These are phyloP conservation scores for Neurospora sp. DNA, from an alignment of 495 filamentous ascomycete species.

Conservation along the genomic window DNA sequence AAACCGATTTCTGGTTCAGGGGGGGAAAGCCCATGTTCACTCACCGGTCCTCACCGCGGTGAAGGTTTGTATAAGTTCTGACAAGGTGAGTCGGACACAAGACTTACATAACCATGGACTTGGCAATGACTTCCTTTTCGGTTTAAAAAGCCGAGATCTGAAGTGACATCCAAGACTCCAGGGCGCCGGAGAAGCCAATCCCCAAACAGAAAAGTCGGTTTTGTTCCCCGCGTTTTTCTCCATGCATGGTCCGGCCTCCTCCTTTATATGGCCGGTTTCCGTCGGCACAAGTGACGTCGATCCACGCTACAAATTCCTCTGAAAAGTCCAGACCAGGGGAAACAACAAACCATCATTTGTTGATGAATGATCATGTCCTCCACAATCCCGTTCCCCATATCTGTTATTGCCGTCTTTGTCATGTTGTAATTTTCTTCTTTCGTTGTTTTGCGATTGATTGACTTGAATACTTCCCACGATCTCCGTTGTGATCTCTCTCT, in stretches of 20 bases:
- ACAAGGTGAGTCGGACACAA: background rate
- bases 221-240: background rate
- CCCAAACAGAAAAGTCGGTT: background rate
- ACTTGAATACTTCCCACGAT: background rate
- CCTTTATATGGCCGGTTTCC: conserved; percentile 14
- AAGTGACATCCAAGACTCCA: background rate
- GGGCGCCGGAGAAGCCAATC: background rate
- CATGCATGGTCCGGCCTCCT: background rate
- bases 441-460: background rate
- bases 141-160: background rate
- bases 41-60: background rate
- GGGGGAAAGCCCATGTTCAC: background rate
- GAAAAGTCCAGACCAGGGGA: background rate
- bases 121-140: background rate
- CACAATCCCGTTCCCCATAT: background rate
- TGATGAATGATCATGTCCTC: background rate
- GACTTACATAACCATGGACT: background rate
- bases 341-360: background rate
- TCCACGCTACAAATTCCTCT: background rate
- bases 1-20: background rate
- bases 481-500: background rate
- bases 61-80: background rate
- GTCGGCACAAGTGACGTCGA: conserved; percentile 30
- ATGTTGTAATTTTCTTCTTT: background rate
- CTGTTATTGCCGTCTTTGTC: background rate